Conservation (phyloP, 129 eudicot genomes). For the Saussurea involucrata region DNA sequence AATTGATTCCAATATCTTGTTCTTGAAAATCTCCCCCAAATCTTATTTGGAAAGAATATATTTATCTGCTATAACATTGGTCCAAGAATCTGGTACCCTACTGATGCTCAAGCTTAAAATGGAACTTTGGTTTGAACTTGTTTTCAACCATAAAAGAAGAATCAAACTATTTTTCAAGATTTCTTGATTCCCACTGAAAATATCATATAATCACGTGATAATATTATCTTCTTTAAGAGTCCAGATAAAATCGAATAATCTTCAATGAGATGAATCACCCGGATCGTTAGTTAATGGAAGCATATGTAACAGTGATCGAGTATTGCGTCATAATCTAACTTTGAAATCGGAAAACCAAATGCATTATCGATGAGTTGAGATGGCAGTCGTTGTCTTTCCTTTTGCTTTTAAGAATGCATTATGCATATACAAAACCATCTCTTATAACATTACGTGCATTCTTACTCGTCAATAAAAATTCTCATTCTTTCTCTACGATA, state of each 20-base stretch:
- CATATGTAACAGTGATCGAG: neutral
- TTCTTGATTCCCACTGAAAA: slow-evolving; percentile 22
- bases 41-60: neutral
- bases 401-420: too few relatives aligned
- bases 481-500: too few relatives aligned
- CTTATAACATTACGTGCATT: too few relatives aligned
- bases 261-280: slow-evolving; percentile 1
- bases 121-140: neutral
- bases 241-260: neutral
- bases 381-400: too few relatives aligned
- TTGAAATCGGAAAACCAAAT: neutral
- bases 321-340: neutral
- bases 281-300: neutral
- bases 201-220: neutral
- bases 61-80: slow-evolving; percentile 2
- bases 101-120: neutral
- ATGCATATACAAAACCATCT: too few relatives aligned
- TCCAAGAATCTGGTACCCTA: slow-evolving; percentile 24
- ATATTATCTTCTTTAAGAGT: slow-evolving; percentile 18
- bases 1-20: slow-evolving; percentile 20
- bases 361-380: too few relatives aligned
- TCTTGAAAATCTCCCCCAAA: neutral
- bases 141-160: slow-evolving; percentile 23
- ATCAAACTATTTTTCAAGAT: slow-evolving; percentile 9
- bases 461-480: too few relatives aligned